Conservation (phyloP, 208 protist species). For the Leishmania tropica region DNA sequence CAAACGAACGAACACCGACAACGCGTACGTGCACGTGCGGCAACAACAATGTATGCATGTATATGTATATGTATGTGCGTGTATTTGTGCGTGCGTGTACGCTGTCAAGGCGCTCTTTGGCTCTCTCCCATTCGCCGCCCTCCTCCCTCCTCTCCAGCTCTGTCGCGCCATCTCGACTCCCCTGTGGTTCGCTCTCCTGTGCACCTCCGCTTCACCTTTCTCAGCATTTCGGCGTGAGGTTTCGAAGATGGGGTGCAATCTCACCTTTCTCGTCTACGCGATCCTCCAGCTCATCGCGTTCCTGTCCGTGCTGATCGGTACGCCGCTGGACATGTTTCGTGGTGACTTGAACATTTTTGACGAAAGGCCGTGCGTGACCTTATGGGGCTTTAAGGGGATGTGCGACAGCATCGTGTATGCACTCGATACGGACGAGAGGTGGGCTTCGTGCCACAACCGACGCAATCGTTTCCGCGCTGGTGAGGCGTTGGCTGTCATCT, state of each 20-base stretch:
- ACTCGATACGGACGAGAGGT: conserved; percentile 18
- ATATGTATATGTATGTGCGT: too few species aligned
- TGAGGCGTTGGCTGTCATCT: conserved; percentile 46
- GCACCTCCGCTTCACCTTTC: background rate
- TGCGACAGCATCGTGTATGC: conserved; percentile 30
- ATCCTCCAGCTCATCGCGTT: conserved; percentile 46
- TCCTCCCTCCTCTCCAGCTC: background rate
- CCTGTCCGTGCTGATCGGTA: conserved; percentile 51
- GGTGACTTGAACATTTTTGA: background rate
- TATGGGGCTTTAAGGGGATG: conserved; percentile 54
- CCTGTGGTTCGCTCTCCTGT: background rate
- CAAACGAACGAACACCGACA: conserved; percentile 23
- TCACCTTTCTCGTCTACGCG: conserved; percentile 51
- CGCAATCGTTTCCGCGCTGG: conserved; percentile 37
- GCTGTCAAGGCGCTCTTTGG: background rate
- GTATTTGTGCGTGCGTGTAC: too few species aligned
- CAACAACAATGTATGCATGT: too few species aligned
- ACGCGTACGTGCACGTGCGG: background rate
- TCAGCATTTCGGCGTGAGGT: background rate
- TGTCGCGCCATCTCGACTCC: background rate
- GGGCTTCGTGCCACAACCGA: conserved; percentile 26
- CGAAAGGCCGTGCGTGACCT: conserved; percentile 29
- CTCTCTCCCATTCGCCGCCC: background rate
- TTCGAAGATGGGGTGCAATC: conserved; percentile 1
- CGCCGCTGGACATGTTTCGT: conserved; percentile 58